Conservation (phyloP, 371 early-diverging fungal genomes). For the Mortierella sp. region DNA sequence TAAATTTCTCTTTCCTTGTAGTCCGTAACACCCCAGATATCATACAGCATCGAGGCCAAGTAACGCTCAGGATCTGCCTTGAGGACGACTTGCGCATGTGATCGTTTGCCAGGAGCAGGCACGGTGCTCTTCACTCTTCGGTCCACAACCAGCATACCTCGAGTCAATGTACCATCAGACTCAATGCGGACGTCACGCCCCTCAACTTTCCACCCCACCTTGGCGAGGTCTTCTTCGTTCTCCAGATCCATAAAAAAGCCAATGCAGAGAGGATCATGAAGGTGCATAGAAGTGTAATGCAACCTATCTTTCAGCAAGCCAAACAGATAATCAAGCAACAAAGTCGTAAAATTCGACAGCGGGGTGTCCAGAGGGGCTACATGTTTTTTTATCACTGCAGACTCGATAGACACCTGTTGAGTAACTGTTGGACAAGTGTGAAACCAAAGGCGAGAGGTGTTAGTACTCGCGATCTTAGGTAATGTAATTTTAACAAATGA, state of each 20-base stretch:
- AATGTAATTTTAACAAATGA: neutral
- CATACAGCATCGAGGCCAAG: slow-evolving; percentile 34
- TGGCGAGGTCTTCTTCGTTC: slow-evolving; percentile 28
- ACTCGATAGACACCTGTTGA: slow-evolving; percentile 28
- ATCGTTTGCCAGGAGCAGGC: slow-evolving; percentile 41
- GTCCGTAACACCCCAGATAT: slow-evolving; percentile 42
- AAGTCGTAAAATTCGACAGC: slow-evolving; percentile 35
- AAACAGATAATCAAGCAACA: slow-evolving; percentile 28
- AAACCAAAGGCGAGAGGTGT: neutral
- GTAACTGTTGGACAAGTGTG: slow-evolving; percentile 14
- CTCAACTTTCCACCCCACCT: slow-evolving; percentile 42
- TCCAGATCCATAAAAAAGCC: slow-evolving; percentile 52
- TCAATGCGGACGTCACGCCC: slow-evolving; percentile 64
- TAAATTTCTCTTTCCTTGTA: neutral
- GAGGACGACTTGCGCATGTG: slow-evolving; percentile 57
- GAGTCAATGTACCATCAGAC: slow-evolving; percentile 58
- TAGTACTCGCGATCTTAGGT: neutral
- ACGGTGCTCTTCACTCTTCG: slow-evolving; percentile 41
- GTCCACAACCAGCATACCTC: slow-evolving; percentile 65
- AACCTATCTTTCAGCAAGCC: slow-evolving; percentile 22
- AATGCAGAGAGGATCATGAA: slow-evolving; percentile 52
- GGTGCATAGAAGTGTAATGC: slow-evolving; percentile 40
- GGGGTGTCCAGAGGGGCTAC: slow-evolving; percentile 44
- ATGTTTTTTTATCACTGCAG: slow-evolving; percentile 21
- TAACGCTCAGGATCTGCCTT: slow-evolving; percentile 58